These are phyloP conservation scores for Kwoniella pini DNA, from an alignment of 768 basidiomycete species.

Conservation along the genomic window DNA sequence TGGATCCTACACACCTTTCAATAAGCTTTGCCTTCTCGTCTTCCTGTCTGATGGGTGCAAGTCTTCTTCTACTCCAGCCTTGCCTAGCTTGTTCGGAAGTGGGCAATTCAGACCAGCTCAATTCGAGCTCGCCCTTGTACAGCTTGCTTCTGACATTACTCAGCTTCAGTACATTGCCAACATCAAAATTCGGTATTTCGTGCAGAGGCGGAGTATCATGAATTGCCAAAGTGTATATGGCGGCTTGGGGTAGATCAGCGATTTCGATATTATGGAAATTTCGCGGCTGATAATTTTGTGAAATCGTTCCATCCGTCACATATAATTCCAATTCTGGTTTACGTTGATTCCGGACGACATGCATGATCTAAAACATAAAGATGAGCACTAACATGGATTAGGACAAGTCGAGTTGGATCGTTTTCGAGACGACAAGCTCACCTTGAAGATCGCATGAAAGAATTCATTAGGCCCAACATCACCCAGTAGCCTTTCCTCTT, in stretches of 20 bases:
- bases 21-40: slow-evolving; percentile 31
- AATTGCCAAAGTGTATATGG: slow-evolving; percentile 32
- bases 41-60: slow-evolving; percentile 4
- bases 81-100: slow-evolving; percentile 22
- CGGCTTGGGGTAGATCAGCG: slow-evolving; percentile 15
- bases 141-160: slow-evolving; percentile 31
- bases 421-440: slow-evolving; percentile 10
- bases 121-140: slow-evolving; percentile 32
- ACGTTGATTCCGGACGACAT: slow-evolving; percentile 12
- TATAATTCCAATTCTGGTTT: slow-evolving; percentile 33
- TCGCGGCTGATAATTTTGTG: not conserved
- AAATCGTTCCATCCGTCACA: slow-evolving; percentile 40
- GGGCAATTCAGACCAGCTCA: slow-evolving; percentile 32
- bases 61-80: slow-evolving; percentile 23
- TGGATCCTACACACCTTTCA: slow-evolving; percentile 33
- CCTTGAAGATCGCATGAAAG: slow-evolving; percentile 36
- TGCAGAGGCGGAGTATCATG: slow-evolving; percentile 11
- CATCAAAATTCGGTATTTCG: slow-evolving; percentile 7
- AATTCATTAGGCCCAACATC: slow-evolving; percentile 17
- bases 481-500: slow-evolving; percentile 4
- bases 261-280: slow-evolving; percentile 32
- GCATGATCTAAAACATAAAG: slow-evolving; percentile 38
- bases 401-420: not conserved
- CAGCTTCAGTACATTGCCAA: slow-evolving; percentile 29
- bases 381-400: not conserved